Conservation (phyloP, 495 filamentous ascomycete species). For the Podospora pseudopauciseta region DNA sequence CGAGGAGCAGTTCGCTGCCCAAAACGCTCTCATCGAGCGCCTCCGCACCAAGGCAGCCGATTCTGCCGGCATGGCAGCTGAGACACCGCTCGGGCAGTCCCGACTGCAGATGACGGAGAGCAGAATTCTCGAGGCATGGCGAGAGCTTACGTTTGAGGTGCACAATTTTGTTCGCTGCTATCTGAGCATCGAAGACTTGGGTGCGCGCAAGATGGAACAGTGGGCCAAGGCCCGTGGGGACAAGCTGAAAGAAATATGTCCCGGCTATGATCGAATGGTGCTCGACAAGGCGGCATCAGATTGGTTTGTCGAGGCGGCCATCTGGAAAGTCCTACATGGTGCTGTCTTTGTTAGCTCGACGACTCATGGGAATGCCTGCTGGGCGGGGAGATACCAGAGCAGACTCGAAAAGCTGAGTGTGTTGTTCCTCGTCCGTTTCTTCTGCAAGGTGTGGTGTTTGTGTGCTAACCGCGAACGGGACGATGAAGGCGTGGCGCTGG, state of each 20-base stretch:
- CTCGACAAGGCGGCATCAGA: neutral
- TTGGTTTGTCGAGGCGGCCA: neutral
- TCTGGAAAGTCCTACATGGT: neutral
- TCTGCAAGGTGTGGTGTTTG: neutral
- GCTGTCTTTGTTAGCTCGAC: neutral
- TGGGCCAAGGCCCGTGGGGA: neutral
- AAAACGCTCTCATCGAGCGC: neutral
- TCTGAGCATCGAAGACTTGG: neutral
- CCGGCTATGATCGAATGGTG: neutral
- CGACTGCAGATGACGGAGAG: neutral
- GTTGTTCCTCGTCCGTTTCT: neutral
- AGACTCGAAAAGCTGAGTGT: neutral
- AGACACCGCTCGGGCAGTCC: neutral
- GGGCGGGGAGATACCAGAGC: neutral
- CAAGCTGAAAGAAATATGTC: neutral
- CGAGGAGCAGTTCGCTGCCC: neutral
- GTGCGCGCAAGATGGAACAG: neutral
- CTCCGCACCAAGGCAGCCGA: neutral
- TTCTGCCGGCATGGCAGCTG: neutral
- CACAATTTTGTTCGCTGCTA: slow-evolving; percentile 5
- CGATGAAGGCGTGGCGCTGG: neutral
- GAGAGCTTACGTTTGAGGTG: neutral
- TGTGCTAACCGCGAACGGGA: neutral
- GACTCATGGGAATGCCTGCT: neutral
- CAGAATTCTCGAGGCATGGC: neutral